Conservation (phyloP, 495 filamentous ascomycete genomes). For the Aspergillus bertholletiae region DNA sequence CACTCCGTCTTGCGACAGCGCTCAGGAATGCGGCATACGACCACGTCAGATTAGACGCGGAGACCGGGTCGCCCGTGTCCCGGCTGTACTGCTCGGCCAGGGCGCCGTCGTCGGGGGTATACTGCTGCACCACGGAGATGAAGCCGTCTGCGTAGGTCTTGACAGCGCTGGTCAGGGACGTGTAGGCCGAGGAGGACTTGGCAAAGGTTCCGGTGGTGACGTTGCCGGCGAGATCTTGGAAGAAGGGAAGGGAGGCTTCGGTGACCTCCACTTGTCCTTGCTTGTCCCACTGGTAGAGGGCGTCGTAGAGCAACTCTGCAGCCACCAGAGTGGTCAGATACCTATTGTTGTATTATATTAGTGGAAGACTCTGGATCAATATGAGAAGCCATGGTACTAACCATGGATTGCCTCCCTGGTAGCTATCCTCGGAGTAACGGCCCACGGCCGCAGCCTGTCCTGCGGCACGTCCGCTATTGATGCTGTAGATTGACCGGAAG, state of each 20-base stretch:
- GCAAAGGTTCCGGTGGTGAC: conserved; percentile 34
- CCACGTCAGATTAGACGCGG: conserved; percentile 63
- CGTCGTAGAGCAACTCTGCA: conserved; percentile 40
- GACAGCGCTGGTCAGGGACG: conserved; percentile 38
- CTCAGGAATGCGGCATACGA: conserved; percentile 64
- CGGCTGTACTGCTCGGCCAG: conserved; percentile 61
- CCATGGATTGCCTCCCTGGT: conserved; percentile 63
- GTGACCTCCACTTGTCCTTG: conserved; percentile 42
- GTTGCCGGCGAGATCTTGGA: conserved; percentile 35
- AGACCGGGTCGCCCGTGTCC: conserved; percentile 46
- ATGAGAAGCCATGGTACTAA: conserved; percentile 9
- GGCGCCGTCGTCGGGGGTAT: conserved; percentile 48
- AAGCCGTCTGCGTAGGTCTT: conserved; percentile 50
- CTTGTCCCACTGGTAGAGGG: conserved; percentile 47
- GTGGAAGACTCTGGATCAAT: neutral
- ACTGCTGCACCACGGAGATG: conserved; percentile 42
- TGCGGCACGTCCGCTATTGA: conserved; percentile 35
- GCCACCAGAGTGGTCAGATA: conserved; percentile 37
- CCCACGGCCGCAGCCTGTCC: conserved; percentile 60
- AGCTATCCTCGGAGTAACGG: conserved; percentile 65
- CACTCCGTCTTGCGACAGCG: conserved; percentile 38
- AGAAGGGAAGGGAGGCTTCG: conserved; percentile 36
- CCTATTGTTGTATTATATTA: conserved; percentile 19
- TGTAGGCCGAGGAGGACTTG: conserved; percentile 32
- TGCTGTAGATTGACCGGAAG: conserved; percentile 45